These are phyloP conservation scores for Candida silvicultrix DNA, from an alignment of 805 yeast species.

Conservation along the genomic window DNA sequence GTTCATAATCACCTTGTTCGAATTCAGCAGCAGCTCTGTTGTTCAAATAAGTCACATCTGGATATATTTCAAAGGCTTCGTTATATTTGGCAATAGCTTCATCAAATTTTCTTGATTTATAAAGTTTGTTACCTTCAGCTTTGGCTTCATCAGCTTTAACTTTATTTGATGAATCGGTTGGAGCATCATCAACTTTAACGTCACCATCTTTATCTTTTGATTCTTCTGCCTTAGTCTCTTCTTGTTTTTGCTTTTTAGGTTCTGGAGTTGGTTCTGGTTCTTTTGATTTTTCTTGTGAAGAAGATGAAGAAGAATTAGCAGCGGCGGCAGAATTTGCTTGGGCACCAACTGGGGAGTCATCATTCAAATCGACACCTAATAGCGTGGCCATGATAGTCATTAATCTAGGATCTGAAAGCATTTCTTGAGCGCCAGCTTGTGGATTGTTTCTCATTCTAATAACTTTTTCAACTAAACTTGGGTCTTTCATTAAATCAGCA, in stretches of 20 bases:
- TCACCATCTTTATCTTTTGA: constrained; percentile 32
- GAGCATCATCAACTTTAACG: constrained; percentile 21
- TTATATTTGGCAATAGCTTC: constrained; percentile 86
- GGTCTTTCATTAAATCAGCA: constrained; percentile 81
- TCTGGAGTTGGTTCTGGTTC: constrained; percentile 18
- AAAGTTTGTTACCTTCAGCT: constrained; percentile 78
- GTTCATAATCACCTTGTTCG: constrained; percentile 89
- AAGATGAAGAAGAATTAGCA: constrained; percentile 7
- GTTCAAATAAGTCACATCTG: constrained; percentile 90
- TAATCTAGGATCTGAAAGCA: constrained; percentile 76
- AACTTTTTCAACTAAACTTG: constrained; percentile 69
- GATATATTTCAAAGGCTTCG: constrained; percentile 74
- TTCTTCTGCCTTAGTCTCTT: constrained; percentile 21
- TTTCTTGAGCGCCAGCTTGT: constrained; percentile 58
- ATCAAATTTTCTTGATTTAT: constrained; percentile 84
- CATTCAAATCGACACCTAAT: constrained; percentile 71
- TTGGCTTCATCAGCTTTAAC: constrained; percentile 60
- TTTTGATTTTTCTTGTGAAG: not conserved
- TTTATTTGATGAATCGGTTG: constrained; percentile 13
- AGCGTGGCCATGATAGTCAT: constrained; percentile 84
- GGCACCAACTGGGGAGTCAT: constrained; percentile 20
- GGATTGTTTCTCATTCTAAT: constrained; percentile 63
- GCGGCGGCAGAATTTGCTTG: constrained; percentile 18
- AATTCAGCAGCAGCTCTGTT: constrained; percentile 97
- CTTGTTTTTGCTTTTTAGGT: constrained; percentile 18